Percentiles rank a stretch among this genome's conserved stretches.
These are phyloP conservation scores for Babesia bovis DNA, from an alignment of 169 alveolate species.

Conservation along the genomic window DNA sequence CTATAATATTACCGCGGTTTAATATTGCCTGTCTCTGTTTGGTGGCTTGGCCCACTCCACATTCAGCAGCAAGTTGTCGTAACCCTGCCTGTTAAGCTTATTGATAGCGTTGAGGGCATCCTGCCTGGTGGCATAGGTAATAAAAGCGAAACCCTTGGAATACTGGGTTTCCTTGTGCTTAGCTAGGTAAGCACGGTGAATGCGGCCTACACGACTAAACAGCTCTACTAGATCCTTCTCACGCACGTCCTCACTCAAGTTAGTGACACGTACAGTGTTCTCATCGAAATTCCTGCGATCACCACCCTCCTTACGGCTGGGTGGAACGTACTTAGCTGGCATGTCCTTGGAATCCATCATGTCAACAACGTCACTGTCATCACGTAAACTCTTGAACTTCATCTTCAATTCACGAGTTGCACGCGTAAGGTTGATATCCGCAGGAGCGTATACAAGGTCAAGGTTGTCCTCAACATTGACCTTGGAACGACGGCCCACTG, in stretches of 20 bases:
- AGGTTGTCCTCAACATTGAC: constrained; percentile 64
- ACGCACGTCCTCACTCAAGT: constrained; percentile 84
- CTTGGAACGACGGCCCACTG: constrained; percentile 43
- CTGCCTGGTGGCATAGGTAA: constrained; percentile 83
- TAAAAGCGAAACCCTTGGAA: constrained; percentile 89
- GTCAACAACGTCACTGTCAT: constrained; percentile 63
- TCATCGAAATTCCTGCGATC: constrained; percentile 75
- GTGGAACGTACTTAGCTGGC: constrained; percentile 59
- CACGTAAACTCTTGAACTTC: constrained; percentile 74
- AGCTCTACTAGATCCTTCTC: constrained; percentile 84
- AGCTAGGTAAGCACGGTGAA: constrained; percentile 84
- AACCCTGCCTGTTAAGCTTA: constrained; percentile 86
- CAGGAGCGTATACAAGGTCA: constrained; percentile 66
- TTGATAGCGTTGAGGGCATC: constrained; percentile 87
- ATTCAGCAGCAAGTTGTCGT: constrained; percentile 83
- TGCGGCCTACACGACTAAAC: constrained; percentile 84
- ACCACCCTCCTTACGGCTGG: constrained; percentile 63
- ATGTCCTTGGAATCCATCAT: constrained; percentile 35
- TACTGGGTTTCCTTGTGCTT: constrained; percentile 86
- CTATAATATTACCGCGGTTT: no score
- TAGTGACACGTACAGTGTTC: constrained; percentile 87
- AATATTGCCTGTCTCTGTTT: constrained; percentile 70
- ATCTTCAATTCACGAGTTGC: constrained; percentile 73
- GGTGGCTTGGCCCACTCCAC: constrained; percentile 87
- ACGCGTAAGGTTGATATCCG: constrained; percentile 72